Base-by-base conservation (phyloP, 2,329 filamentous ascomycete genomes). In the Dactylellina parvicollis region DNA sequence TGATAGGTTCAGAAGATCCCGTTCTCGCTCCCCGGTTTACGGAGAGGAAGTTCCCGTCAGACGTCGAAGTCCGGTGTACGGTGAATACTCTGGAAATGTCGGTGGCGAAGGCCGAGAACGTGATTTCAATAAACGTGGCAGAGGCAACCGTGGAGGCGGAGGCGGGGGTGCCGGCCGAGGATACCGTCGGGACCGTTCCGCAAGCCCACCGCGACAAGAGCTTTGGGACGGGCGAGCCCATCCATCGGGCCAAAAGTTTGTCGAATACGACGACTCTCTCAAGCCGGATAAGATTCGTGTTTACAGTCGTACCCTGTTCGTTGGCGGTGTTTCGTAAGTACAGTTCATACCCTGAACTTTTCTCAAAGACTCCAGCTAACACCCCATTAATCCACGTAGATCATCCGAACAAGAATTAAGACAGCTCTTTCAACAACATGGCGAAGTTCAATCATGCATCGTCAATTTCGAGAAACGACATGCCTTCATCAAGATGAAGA, bases 401-500 rank as follows among this genome's bases (percentile, higher is more conserved):
- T 89, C 87, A 69, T 89, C 90, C 4, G 94, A 99, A 81, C 84
- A 86, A 67, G 92, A 98, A 80, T 85, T 99, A 59, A 89, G 92
- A 59, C 83, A 83, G 55, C 88, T 96, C 46, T 99, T 99, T 81
- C 85, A 84, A 78, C 88, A 88, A 47, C 96, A 89, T 79, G 95
- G 95, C 70, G 85, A 89, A 59, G 95, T 99, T 2, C 95, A 99
- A 81, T 97, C 94, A 0, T 98, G 94, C 82, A 99, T 99, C 76
- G 93, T 97, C 76, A 98, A 99, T 83, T 90, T 92, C 79, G 95
- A 99, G 79, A 99, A 98, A 83, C 91, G 95, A 16, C 95, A 99
- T 81, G 95, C 95, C 4, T 99, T 99, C 80, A 94, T 99, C 79
- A 99, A 99, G 83, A 99, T 99, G 95, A 87, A 95, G 76, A 95